These are phyloP conservation scores for Aureobasidium sp. DNA, from an alignment of 2,329 filamentous ascomycete species.

Conservation along the genomic window DNA sequence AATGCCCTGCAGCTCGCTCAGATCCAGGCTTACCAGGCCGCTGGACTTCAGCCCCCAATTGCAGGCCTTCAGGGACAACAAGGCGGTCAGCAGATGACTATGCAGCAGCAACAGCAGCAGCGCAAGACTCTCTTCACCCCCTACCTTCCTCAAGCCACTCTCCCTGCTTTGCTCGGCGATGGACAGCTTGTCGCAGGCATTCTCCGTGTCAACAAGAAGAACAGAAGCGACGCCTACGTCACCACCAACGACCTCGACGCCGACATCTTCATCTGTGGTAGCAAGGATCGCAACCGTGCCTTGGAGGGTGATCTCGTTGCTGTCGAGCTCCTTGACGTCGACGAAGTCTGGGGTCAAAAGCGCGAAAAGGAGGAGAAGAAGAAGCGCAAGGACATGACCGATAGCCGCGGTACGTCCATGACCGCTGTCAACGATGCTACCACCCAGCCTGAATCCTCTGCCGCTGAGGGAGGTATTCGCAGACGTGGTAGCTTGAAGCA, in stretches of 20 bases:
- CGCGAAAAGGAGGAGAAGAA: constrained; percentile 99
- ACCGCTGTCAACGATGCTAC: constrained; percentile 56
- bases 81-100: constrained; percentile 59
- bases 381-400: constrained; percentile 98
- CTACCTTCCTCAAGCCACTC: constrained; percentile 87
- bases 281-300: constrained; percentile 95
- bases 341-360: constrained; percentile 98
- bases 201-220: constrained; percentile 98
- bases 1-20: constrained; percentile 85
- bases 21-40: constrained; percentile 85
- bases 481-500: constrained; percentile 92
- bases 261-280: constrained; percentile 98
- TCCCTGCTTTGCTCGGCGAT: constrained; percentile 83
- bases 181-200: constrained; percentile 95
- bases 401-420: constrained; percentile 73
- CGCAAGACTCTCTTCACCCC: constrained; percentile 98
- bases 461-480: constrained; percentile 75
- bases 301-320: constrained; percentile 94
- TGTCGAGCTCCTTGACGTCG: constrained; percentile 91
- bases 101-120: constrained; percentile 78
- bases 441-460: constrained; percentile 53
- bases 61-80: constrained; percentile 59
- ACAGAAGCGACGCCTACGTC: constrained; percentile 95
- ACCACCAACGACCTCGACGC: constrained; percentile 91
- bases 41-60: constrained; percentile 64